Base-by-base conservation (phyloP, 352 stramenopile species). In the Globisporangium polare region DNA sequence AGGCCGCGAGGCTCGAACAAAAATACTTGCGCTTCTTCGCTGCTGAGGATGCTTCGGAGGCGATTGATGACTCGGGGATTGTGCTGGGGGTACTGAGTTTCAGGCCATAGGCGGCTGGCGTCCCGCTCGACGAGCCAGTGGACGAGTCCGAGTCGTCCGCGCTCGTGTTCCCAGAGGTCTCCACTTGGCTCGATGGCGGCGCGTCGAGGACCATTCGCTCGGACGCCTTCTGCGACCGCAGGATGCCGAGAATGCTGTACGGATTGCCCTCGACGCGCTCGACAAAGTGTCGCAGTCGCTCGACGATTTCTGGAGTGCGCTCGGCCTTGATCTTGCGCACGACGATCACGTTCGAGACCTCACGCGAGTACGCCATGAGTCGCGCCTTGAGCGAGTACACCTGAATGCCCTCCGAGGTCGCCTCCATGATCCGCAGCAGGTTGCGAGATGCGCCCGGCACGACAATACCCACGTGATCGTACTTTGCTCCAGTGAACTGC, bases 291-390 rank as follows among this genome's bases (percentile, higher is more conserved):
- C 57, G 49, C 26, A 95, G 62, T 8, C 74, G 63, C 41, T 75
- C 65, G 17, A 79, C 37, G 2, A 83, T n/a, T 51, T 78, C 75
- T 1, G 69, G 59, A 7, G 72, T 79, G 10, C 86, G 80, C n/a
- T 74, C 63, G 8, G 62, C 72, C 1, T 58, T 52, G 42, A 95
- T 68, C 46, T 73, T 77, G 5, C 86, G 77, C 24, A 92, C 80
- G 3, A 90, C 73, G 53, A 95, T 95, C n/a, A 69, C 63, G 41
- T 93, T 92, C 24, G 83, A 90, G 12, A 95, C 83, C 62, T 95
- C 86, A 17, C 82, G 72, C 1, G 82, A 71, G 66, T 95, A 95
- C 18, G 82, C 83, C 70, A 92, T 87, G 7, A 95, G 69, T 12
- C 86, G 74, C 17, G 80, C 49, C 58, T 93, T 95, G 8, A 95